Evolutionary conservation across 495 filamentous ascomycete species (phyloP).

Genomic region (Trichoderma reesei): DNA sequence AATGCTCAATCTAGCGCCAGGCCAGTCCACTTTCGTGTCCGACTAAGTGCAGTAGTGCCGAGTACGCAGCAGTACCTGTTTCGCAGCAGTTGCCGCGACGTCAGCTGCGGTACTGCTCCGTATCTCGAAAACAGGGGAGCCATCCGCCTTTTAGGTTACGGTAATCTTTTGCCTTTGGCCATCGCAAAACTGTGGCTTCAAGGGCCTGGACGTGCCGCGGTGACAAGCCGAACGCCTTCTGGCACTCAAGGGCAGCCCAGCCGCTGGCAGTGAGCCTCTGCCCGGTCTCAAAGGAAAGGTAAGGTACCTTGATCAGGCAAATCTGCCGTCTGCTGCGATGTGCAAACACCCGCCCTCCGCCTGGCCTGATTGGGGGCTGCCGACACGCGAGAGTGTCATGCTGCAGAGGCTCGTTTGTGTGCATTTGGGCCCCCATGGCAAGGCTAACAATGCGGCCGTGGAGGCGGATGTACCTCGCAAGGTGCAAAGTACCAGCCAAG

Average conservation of each 20-base stretch:
- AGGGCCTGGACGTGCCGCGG: too few species aligned
- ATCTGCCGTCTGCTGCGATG: too few species aligned
- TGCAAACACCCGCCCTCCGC: neutral
- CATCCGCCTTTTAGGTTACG: too few species aligned
- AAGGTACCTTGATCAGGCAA: too few species aligned
- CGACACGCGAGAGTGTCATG: neutral
- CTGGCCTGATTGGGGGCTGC: neutral
- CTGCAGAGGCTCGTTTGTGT: constrained; percentile 4
- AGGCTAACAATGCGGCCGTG: neutral
- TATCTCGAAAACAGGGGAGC: neutral
- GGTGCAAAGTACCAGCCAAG: too few species aligned
- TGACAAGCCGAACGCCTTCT: neutral
- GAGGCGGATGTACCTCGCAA: neutral
- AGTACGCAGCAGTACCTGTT: neutral
- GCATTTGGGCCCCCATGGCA: neutral
- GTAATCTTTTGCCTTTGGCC: neutral
- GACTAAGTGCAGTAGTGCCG: neutral
- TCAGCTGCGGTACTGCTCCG: neutral
- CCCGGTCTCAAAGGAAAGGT: too few species aligned
- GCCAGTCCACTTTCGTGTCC: neutral
- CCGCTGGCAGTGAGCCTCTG: too few species aligned
- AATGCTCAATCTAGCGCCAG: constrained; percentile 7
- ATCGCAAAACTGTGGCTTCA: too few species aligned
- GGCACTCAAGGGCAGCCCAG: too few species aligned
- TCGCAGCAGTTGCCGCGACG: neutral